Conservation (phyloP, 495 filamentous ascomycete genomes). For the Xylaria telfairii region DNA sequence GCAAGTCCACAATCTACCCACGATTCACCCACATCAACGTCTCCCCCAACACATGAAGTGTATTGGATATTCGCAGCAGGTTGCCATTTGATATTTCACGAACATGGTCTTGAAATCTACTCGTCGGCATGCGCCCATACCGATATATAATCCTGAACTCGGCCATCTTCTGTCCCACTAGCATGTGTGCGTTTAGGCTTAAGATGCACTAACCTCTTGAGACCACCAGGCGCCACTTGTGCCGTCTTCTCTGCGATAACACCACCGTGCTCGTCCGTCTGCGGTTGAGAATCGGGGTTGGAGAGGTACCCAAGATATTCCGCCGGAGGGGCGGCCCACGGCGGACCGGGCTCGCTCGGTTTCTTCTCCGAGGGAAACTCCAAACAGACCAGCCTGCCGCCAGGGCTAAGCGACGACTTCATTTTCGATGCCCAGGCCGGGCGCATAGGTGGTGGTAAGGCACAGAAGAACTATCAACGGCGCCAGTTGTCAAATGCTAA, state of each 20-base stretch:
- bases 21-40: not conserved
- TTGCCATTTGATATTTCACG: not conserved
- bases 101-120: not conserved
- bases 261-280: conserved; percentile 64
- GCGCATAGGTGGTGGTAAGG: conserved; percentile 68
- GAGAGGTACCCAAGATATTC: conserved; percentile 72
- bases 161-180: conserved; percentile 55
- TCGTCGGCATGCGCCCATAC: conserved; percentile 48
- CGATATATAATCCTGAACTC: conserved; percentile 66
- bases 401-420: conserved; percentile 65
- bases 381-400: conserved; percentile 72
- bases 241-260: conserved; percentile 54
- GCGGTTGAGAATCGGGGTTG: conserved; percentile 68
- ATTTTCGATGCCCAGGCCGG: conserved; percentile 74
- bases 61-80: not conserved
- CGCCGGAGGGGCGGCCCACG: conserved; percentile 66
- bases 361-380: conserved; percentile 81
- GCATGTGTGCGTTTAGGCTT: conserved; percentile 73
- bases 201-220: conserved; percentile 68
- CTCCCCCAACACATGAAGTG: not conserved
- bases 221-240: conserved; percentile 48
- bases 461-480: conserved; percentile 70
- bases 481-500: conserved; percentile 12
- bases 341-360: conserved; percentile 67
- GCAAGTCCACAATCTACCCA: not conserved